Evolutionary conservation across 2,329 filamentous ascomycete species (phyloP).

Genomic region (Stachybotrys elegans): DNA sequence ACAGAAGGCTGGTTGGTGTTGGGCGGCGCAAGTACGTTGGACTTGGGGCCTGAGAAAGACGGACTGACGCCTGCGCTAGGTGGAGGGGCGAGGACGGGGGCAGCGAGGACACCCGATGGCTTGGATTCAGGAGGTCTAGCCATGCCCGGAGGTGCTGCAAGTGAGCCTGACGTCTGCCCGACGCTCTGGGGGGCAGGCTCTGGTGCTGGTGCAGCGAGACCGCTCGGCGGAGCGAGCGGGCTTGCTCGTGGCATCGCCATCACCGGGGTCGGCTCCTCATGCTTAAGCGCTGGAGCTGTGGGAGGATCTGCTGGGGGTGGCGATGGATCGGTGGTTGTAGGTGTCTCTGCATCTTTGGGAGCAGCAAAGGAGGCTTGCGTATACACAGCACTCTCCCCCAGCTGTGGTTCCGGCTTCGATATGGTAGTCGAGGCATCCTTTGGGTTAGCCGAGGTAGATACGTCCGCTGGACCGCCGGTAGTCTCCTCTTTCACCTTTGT

Average conservation of each 20-base stretch:
- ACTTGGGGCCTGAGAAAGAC: conserved; percentile 31
- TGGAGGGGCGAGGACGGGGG: conserved; percentile 32
- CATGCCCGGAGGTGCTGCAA: conserved; percentile 16
- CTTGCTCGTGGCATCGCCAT: conserved; percentile 15
- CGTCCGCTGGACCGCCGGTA: background rate
- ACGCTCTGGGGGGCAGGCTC: conserved; percentile 6
- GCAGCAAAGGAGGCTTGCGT: no score
- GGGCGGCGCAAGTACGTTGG: conserved; percentile 39
- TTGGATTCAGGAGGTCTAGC: conserved; percentile 19
- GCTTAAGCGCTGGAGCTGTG: background rate
- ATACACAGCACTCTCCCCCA: no score
- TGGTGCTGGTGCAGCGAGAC: conserved; percentile 16
- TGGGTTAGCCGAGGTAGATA: background rate
- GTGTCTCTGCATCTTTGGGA: no score
- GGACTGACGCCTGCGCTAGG: conserved; percentile 20
- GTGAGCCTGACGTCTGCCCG: background rate
- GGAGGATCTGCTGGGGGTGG: conserved; percentile 3
- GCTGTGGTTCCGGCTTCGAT: no score
- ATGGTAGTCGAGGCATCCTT: background rate
- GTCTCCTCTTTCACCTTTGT: background rate
- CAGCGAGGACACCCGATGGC: conserved; percentile 29
- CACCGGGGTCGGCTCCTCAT: conserved; percentile 5
- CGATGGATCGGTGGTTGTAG: background rate
- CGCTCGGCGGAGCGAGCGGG: conserved; percentile 12
- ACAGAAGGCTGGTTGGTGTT: conserved; percentile 28